Percentiles rank a stretch among this genome's conserved stretches.
Conservation (phyloP, 2,329 filamentous ascomycete genomes). For the Macrophomina phaseolina region DNA sequence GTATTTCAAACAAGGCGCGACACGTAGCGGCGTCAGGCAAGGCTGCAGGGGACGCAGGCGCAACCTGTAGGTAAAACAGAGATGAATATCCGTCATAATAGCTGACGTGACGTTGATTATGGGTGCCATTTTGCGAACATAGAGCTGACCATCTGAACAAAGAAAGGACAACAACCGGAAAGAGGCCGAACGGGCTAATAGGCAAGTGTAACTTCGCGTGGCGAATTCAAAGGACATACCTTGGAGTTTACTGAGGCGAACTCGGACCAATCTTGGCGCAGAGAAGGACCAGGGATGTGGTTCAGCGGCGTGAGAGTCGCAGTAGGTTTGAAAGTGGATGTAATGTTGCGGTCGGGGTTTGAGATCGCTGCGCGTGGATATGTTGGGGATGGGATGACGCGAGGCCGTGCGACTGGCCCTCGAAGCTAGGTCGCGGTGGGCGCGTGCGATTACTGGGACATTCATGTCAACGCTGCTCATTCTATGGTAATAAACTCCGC, state of each 20-base stretch:
- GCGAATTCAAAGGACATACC: neutral
- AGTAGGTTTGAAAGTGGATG: neutral
- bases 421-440: slow-evolving; percentile 16
- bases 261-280: neutral
- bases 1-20: slow-evolving; percentile 3
- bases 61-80: neutral
- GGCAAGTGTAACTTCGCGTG: neutral
- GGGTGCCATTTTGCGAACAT: too few species aligned
- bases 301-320: neutral
- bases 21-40: neutral
- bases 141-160: neutral
- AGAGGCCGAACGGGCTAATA: neutral
- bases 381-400: slow-evolving; percentile 4
- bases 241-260: neutral
- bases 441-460: slow-evolving; percentile 16
- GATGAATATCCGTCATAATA: neutral
- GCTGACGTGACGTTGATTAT: slow-evolving; percentile 4
- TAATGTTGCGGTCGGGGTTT: neutral
- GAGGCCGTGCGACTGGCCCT: slow-evolving; percentile 2
- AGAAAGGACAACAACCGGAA: neutral
- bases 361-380: neutral
- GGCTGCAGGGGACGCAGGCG: neutral
- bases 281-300: neutral
- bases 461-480: neutral
- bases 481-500: neutral